phyloP scores from a whole-genome alignment of 345 rosid genomes.

The Hirschfeldia incana region DNA sequence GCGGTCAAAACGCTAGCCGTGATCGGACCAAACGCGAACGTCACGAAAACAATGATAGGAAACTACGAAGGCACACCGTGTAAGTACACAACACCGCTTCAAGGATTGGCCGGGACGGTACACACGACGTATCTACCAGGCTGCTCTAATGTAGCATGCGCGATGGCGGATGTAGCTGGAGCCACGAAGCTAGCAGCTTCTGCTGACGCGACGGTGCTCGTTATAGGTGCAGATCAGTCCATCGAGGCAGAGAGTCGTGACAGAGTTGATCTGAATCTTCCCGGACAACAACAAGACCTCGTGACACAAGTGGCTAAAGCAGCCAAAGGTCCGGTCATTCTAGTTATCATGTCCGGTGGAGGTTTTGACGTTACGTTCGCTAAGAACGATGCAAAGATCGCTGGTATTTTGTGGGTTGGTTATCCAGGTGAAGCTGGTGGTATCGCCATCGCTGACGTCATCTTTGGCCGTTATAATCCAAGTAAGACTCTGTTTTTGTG shows the following conservation, averaged over 20 bases:
- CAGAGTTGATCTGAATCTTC: constrained; percentile 63
- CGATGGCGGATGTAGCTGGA: constrained; percentile 56
- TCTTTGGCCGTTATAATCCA: constrained; percentile 79
- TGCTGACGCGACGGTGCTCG: constrained; percentile 78
- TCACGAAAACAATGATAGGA: constrained; percentile 92
- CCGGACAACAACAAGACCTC: constrained; percentile 70
- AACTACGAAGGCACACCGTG: constrained; percentile 95
- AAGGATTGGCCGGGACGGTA: constrained; percentile 62
- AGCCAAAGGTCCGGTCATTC: constrained; percentile 80
- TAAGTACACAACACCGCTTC: constrained; percentile 79
- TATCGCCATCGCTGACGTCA: constrained; percentile 81
- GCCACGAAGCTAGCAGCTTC: constrained; percentile 58
- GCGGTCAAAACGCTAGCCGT: constrained; percentile 68
- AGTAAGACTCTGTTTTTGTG: too few species aligned
- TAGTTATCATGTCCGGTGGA: constrained; percentile 95
- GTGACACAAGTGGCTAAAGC: constrained; percentile 65
- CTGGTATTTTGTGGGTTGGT: constrained; percentile 88
- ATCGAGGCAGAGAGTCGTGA: constrained; percentile 72
- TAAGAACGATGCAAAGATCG: constrained; percentile 56
- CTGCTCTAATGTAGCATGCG: constrained; percentile 70
- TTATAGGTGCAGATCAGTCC: constrained; percentile 78
- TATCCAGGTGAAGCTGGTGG: constrained; percentile 97
- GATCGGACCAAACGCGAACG: constrained; percentile 93
- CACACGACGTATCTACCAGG: constrained; percentile 61
- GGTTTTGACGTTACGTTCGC: constrained; percentile 82